Percentiles rank a stretch among this genome's conserved stretches.
phyloP scores from a whole-genome alignment of 2,329 filamentous ascomycete genomes.

The Polychaeton citri region DNA sequence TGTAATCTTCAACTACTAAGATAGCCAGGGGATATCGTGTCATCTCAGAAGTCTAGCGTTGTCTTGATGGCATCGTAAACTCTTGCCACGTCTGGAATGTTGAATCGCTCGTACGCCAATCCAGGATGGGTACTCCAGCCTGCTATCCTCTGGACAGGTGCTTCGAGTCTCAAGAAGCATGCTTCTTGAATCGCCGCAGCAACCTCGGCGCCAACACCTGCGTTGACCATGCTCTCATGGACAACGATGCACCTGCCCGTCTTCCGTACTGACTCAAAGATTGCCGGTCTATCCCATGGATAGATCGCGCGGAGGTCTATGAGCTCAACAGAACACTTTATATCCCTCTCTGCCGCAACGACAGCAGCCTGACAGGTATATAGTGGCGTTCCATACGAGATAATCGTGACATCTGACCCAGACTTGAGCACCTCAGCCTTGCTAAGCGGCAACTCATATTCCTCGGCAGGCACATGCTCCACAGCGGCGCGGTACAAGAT shows the following conservation, averaged over 20 bases:
- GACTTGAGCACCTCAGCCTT: slow-evolving; percentile 74
- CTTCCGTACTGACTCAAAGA: slow-evolving; percentile 72
- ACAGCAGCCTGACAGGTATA: slow-evolving; percentile 74
- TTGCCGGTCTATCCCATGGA: slow-evolving; percentile 75
- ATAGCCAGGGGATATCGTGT: too few relatives aligned
- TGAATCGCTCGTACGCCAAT: slow-evolving; percentile 55
- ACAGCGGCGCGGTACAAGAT: slow-evolving; percentile 83
- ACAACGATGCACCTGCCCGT: slow-evolving; percentile 79
- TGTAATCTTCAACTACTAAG: too few relatives aligned
- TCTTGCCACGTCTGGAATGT: slow-evolving; percentile 72
- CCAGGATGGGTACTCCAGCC: slow-evolving; percentile 84
- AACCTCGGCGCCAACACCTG: slow-evolving; percentile 77
- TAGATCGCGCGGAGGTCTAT: slow-evolving; percentile 83
- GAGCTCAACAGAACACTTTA: slow-evolving; percentile 66
- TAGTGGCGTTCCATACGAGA: slow-evolving; percentile 81
- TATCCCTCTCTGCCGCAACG: slow-evolving; percentile 58
- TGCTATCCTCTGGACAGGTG: slow-evolving; percentile 70
- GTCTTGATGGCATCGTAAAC: slow-evolving; percentile 38
- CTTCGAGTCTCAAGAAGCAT: slow-evolving; percentile 72
- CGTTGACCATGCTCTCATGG: slow-evolving; percentile 85
- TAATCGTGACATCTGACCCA: slow-evolving; percentile 66
- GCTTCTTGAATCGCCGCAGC: slow-evolving; percentile 79
- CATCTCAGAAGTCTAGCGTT: slow-evolving; percentile 29
- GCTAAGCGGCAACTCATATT: slow-evolving; percentile 72
- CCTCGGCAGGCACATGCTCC: slow-evolving; percentile 71